These are phyloP conservation scores for Talaromyces thailandensis DNA, from an alignment of 495 filamentous ascomycete genomes.

Conservation along the genomic window DNA sequence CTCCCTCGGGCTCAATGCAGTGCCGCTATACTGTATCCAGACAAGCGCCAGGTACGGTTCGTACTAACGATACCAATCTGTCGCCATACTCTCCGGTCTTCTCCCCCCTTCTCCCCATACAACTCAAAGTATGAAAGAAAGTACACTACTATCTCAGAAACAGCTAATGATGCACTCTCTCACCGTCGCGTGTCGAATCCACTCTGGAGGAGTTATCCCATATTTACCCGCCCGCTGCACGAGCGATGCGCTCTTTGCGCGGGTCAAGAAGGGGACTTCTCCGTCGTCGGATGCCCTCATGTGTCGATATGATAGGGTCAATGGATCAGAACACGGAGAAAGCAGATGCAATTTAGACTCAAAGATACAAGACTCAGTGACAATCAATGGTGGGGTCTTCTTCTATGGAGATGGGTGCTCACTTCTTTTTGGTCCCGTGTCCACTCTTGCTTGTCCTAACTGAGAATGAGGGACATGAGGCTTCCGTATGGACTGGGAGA, in stretches of 20 bases:
- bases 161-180: not conserved
- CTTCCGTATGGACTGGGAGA: not conserved
- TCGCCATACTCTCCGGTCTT: not conserved
- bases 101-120: not conserved
- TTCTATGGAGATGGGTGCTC: not conserved
- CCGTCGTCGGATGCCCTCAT: not conserved
- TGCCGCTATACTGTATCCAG: conserved; percentile 4
- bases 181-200: not conserved
- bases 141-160: not conserved
- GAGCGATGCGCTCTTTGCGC: not conserved
- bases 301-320: conserved; percentile 1
- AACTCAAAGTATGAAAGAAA: not conserved
- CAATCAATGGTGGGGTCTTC: not conserved
- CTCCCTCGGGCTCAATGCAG: not conserved
- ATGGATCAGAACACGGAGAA: not conserved
- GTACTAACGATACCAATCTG: not conserved
- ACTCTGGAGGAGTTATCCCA: not conserved
- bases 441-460: not conserved
- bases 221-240: not conserved
- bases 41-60: not conserved
- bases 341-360: not conserved
- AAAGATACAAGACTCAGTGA: not conserved
- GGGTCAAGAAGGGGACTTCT: not conserved
- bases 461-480: not conserved
- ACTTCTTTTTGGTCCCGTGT: not conserved